A percentile compares a stretch with the other conserved stretches of the same genome.
phyloP scores from a whole-genome alignment of 352 stramenopile species.

The Pythium monospermum region DNA sequence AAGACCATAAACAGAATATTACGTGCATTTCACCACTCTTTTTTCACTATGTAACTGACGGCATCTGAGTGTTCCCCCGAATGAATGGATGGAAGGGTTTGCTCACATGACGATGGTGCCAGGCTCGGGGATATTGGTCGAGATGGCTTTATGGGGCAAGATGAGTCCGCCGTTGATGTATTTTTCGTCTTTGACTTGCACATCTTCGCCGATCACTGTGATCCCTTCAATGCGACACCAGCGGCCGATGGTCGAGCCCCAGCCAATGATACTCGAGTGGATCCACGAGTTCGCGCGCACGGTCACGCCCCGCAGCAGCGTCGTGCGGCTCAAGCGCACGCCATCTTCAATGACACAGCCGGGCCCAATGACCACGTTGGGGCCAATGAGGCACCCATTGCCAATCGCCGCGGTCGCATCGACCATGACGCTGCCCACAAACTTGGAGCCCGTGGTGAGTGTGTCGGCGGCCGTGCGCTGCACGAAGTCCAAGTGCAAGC shows the following conservation, averaged over 20 bases:
- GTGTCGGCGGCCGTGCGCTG: constrained; percentile 35
- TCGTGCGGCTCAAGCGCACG: constrained; percentile 79
- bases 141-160: constrained; percentile 86
- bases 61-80: too few relatives aligned
- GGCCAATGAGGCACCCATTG: constrained; percentile 74
- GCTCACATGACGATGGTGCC: constrained; percentile 86
- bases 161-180: constrained; percentile 88
- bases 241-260: constrained; percentile 80
- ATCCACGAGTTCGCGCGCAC: constrained; percentile 83
- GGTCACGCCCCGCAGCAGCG: constrained; percentile 68
- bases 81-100: too few relatives aligned
- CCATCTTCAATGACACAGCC: constrained; percentile 83
- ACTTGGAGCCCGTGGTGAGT: constrained; percentile 61
- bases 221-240: constrained; percentile 84
- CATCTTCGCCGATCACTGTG: constrained; percentile 83
- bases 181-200: constrained; percentile 86
- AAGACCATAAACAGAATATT: too few relatives aligned
- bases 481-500: constrained; percentile 76
- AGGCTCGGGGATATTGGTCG: constrained; percentile 73
- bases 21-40: too few relatives aligned
- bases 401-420: constrained; percentile 73
- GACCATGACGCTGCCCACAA: constrained; percentile 84
- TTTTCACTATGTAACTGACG: too few relatives aligned
- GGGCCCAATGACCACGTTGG: constrained; percentile 80
- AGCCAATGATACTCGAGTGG: constrained; percentile 87